Conservation (phyloP, 2,329 filamentous ascomycete genomes). For the Apiospora pterosperma region DNA sequence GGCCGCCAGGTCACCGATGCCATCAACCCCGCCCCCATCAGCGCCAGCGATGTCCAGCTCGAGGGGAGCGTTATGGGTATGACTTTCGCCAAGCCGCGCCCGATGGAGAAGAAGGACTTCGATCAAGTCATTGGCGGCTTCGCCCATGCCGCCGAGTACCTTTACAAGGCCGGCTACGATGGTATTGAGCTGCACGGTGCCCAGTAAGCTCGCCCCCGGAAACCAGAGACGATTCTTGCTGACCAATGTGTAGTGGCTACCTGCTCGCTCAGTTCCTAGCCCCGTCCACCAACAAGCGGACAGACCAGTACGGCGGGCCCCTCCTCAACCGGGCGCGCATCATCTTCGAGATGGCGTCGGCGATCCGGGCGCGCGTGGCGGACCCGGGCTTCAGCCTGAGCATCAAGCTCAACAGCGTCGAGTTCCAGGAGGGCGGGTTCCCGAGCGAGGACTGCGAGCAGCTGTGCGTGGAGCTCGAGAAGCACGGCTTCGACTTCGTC, state of each 20-base stretch:
- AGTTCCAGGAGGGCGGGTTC: slow-evolving; percentile 43
- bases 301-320: slow-evolving; percentile 54
- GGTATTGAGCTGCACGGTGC: slow-evolving; percentile 45
- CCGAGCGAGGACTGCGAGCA: slow-evolving; percentile 25
- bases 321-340: slow-evolving; percentile 46
- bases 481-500: slow-evolving; percentile 59
- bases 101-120: slow-evolving; percentile 16
- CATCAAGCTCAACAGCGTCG: slow-evolving; percentile 55
- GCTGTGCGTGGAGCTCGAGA: slow-evolving; percentile 53
- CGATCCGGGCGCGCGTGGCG: slow-evolving; percentile 34
- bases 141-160: slow-evolving; percentile 43
- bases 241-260: slow-evolving; percentile 41
- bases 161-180: slow-evolving; percentile 23
- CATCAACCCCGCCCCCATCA: slow-evolving; percentile 34
- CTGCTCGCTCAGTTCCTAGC: slow-evolving; percentile 55
- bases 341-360: slow-evolving; percentile 47
- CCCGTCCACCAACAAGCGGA: slow-evolving; percentile 46
- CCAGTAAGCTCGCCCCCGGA: slow-evolving; percentile 28
- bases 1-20: slow-evolving; percentile 46
- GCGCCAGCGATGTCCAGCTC: slow-evolving; percentile 36
- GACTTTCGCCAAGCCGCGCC: slow-evolving; percentile 38
- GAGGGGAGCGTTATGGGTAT: slow-evolving; percentile 38
- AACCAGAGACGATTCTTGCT: neutral
- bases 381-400: slow-evolving; percentile 43
- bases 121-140: slow-evolving; percentile 34